phyloP scores from a whole-genome alignment of 1,284 basidiomycete genomes.

The Fomitopsis betulina region DNA sequence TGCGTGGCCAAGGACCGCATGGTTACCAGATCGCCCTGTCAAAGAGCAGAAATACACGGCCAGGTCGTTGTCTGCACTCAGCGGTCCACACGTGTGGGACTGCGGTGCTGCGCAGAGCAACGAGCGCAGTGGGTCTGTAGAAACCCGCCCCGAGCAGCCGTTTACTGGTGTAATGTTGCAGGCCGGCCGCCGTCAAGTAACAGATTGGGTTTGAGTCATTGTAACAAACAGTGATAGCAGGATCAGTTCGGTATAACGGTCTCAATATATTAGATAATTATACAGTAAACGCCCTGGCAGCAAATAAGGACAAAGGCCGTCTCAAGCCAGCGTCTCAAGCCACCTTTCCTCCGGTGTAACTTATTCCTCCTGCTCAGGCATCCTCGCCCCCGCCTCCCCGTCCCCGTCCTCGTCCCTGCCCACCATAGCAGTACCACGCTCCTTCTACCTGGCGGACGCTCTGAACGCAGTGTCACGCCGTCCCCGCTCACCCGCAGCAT shows the following conservation, averaged over 20 bases:
- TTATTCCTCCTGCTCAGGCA: conserved; percentile 12
- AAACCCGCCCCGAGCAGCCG: background rate
- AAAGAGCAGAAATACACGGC: background rate
- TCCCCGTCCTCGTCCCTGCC: conserved; percentile 15
- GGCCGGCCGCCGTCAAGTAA: background rate
- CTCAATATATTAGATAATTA: no score
- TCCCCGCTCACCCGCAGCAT: conserved; percentile 22
- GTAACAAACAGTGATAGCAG: no score
- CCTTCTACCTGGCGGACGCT: conserved; percentile 18
- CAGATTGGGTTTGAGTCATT: no score
- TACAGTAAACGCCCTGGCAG: background rate
- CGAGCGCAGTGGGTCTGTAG: background rate
- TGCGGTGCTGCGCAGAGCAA: background rate
- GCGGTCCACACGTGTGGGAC: background rate
- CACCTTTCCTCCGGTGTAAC: conserved; percentile 2
- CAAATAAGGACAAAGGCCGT: conserved; percentile 12
- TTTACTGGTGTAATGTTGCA: background rate
- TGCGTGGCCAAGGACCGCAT: background rate
- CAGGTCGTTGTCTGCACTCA: background rate
- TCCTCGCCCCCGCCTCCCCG: conserved; percentile 4
- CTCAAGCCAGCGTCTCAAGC: background rate
- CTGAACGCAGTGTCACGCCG: conserved; percentile 16
- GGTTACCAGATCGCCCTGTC: background rate
- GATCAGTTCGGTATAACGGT: no score
- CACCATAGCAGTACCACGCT: conserved; percentile 24